These are phyloP conservation scores for Smithsoniella earleae DNA, from an alignment of 163 green algal species.

Conservation along the genomic window DNA sequence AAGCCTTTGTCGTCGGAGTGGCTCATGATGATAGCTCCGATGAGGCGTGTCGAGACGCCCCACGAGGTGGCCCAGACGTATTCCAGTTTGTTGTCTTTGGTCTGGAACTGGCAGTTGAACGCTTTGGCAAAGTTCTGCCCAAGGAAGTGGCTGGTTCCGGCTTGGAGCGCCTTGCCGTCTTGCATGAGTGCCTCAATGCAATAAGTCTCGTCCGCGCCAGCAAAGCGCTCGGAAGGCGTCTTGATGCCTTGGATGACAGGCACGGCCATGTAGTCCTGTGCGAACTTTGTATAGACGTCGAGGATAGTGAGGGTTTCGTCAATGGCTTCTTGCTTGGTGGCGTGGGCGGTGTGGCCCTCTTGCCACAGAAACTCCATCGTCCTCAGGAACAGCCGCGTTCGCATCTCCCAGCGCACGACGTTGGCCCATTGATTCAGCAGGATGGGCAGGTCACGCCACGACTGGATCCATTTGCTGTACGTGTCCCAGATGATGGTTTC, in stretches of 20 bases:
- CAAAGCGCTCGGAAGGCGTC: constrained; percentile 93
- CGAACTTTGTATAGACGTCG: constrained; percentile 66
- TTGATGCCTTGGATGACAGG: constrained; percentile 89
- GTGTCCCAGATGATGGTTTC: constrained; percentile 88
- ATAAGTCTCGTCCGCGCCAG: constrained; percentile 89
- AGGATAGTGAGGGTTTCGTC: constrained; percentile 82
- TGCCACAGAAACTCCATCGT: constrained; percentile 87
- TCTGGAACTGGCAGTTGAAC: no score
- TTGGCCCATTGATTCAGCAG: constrained; percentile 98
- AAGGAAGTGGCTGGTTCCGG: constrained; percentile 87
- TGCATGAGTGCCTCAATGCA: constrained; percentile 90
- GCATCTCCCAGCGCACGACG: constrained; percentile 98
- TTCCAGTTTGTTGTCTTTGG: constrained; percentile 53
- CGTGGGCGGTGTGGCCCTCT: constrained; percentile 94
- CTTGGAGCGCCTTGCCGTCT: no score
- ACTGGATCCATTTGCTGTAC: constrained; percentile 88
- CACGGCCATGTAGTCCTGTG: constrained; percentile 87
- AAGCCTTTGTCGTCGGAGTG: constrained; percentile 94
- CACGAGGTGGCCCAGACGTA: constrained; percentile 93
- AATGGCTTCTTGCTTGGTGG: constrained; percentile 67
- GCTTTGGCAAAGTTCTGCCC: constrained; percentile 98
- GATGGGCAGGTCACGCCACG: constrained; percentile 89
- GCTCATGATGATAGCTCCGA: constrained; percentile 97
- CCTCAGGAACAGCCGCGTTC: no score
- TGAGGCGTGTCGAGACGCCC: constrained; percentile 88